phyloP scores from a whole-genome alignment of 805 yeast species.

The Wickerhamiella qilinensis region DNA sequence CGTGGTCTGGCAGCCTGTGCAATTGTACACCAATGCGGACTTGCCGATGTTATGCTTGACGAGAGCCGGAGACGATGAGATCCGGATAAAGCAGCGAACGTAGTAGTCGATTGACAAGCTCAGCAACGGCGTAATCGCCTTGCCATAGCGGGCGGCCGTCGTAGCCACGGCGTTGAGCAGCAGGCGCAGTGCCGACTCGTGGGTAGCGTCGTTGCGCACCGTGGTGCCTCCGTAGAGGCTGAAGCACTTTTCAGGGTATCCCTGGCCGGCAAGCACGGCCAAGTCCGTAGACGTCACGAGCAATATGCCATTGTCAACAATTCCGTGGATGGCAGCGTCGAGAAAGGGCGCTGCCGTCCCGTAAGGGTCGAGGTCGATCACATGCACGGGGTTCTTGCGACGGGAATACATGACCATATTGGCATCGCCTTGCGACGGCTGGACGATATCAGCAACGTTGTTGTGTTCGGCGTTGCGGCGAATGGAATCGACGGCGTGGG shows the following conservation, averaged over 20 bases:
- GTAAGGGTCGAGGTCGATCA: conserved; percentile 90
- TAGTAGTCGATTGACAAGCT: conserved; percentile 84
- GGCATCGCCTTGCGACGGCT: conserved; percentile 78
- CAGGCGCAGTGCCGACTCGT: conserved; percentile 81
- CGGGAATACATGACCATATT: conserved; percentile 51
- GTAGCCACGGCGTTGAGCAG: conserved; percentile 60
- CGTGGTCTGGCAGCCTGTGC: conserved; percentile 73
- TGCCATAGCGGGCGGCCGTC: conserved; percentile 81
- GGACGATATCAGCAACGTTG: conserved; percentile 37
- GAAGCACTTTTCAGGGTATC: conserved; percentile 93
- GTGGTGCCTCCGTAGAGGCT: conserved; percentile 90
- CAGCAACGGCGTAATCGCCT: conserved; percentile 71
- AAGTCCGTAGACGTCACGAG: conserved; percentile 93
- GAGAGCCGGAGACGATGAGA: conserved; percentile 57
- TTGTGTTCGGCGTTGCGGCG: conserved; percentile 56
- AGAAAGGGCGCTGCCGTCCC: conserved; percentile 95
- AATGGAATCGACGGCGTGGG: conserved; percentile 74
- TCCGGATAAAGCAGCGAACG: conserved; percentile 69
- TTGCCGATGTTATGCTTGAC: conserved; percentile 69
- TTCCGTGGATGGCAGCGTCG: conserved; percentile 74
- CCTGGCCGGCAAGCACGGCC: conserved; percentile 88
- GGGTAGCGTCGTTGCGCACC: conserved; percentile 71
- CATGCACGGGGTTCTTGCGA: conserved; percentile 41
- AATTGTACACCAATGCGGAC: conserved; percentile 63
- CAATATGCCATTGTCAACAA: conserved; percentile 72